A percentile compares a stretch with the other conserved stretches of the same genome.
These are phyloP conservation scores for Claviceps lovelessii DNA, from an alignment of 2,329 filamentous ascomycete genomes.

Conservation along the genomic window DNA sequence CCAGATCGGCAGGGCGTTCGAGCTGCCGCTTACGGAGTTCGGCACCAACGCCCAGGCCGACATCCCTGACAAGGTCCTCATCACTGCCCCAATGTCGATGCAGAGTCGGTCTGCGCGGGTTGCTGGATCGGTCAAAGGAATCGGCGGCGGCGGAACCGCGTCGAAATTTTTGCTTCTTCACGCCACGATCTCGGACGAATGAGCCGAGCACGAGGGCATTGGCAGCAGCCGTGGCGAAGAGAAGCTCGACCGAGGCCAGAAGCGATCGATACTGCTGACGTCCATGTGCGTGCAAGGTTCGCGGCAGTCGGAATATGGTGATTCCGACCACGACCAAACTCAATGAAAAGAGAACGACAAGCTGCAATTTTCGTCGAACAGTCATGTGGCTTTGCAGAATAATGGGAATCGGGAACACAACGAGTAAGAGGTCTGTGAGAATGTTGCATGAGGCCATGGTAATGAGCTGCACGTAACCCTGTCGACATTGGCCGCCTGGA, in stretches of 20 bases:
- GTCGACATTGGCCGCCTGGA: constrained; percentile 71
- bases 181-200: constrained; percentile 76
- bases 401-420: constrained; percentile 80
- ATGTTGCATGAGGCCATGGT: constrained; percentile 85
- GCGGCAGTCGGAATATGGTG: constrained; percentile 67
- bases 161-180: constrained; percentile 79
- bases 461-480: constrained; percentile 73
- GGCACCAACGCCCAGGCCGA: constrained; percentile 55
- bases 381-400: constrained; percentile 67
- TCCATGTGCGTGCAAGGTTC: constrained; percentile 56
- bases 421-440: constrained; percentile 72
- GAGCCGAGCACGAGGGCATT: constrained; percentile 85
- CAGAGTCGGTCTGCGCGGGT: constrained; percentile 32
- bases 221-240: constrained; percentile 74
- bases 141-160: constrained; percentile 45
- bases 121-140: constrained; percentile 39
- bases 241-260: constrained; percentile 75
- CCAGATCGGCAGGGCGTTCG: constrained; percentile 10
- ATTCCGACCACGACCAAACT: constrained; percentile 68
- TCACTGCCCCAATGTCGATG: constrained; percentile 73
- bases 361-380: constrained; percentile 61
- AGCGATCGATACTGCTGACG: constrained; percentile 79
- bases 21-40: constrained; percentile 29
- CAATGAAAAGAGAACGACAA: constrained; percentile 69
- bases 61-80: constrained; percentile 68